phyloP scores from a whole-genome alignment of 371 early-diverging fungal species.

The Choanephora cucurbitarum region DNA sequence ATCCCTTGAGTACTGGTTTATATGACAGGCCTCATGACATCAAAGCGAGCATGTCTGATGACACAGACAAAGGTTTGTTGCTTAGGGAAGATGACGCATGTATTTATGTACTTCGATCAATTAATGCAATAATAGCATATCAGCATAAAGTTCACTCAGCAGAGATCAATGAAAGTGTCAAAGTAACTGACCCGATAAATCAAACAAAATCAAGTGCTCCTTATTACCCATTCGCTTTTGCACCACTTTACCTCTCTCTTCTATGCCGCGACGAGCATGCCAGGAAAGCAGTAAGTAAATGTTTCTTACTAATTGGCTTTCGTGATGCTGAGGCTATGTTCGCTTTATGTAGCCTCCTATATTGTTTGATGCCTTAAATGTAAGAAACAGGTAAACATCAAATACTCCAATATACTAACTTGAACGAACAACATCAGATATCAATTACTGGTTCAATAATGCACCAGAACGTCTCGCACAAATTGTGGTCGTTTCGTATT shows the following conservation, averaged over 20 bases:
- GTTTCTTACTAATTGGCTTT: neutral
- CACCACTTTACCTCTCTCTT: constrained; percentile 26
- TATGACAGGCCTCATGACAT: neutral
- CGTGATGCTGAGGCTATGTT: neutral
- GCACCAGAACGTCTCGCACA: constrained; percentile 29
- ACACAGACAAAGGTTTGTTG: constrained; percentile 4
- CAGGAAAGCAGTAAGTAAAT: constrained; percentile 31
- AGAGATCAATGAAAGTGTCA: constrained; percentile 20
- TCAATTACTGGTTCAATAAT: constrained; percentile 52
- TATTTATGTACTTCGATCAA: neutral
- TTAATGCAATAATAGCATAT: no score
- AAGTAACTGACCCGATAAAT: constrained; percentile 25
- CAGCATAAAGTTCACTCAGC: constrained; percentile 10
- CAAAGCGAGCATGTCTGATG: neutral
- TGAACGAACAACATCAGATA: constrained; percentile 20
- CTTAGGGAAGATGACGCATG: no score
- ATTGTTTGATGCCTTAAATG: constrained; percentile 37
- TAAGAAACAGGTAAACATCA: constrained; percentile 8
- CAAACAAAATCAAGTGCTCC: constrained; percentile 26
- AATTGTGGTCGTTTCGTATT: constrained; percentile 61
- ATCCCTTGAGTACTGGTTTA: neutral
- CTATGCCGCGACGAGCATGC: constrained; percentile 38
- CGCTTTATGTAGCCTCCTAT: constrained; percentile 35
- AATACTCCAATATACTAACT: neutral
- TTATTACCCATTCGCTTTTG: constrained; percentile 33